Conservation (phyloP, 2,329 filamentous ascomycete genomes). For the Phaeosphaeria sp. region DNA sequence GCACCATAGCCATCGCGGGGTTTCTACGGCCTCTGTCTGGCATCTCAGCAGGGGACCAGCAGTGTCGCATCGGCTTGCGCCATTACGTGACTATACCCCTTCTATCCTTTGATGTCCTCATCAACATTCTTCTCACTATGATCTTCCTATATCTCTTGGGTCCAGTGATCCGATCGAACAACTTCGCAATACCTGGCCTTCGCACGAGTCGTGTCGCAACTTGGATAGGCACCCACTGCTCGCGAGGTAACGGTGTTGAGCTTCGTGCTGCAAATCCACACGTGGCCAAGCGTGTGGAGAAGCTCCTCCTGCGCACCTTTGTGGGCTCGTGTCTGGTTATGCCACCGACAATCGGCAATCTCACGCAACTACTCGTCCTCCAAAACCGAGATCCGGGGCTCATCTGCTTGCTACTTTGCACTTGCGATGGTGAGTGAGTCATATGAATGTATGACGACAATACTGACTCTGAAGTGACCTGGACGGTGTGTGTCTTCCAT, state of each 20-base stretch:
- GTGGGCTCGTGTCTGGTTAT: constrained; percentile 47
- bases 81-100: constrained; percentile 45
- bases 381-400: constrained; percentile 48
- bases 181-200: constrained; percentile 4
- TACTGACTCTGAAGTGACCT: constrained; percentile 38
- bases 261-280: constrained; percentile 21
- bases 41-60: constrained; percentile 37
- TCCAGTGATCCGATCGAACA: constrained; percentile 34
- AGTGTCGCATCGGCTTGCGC: constrained; percentile 51
- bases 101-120: constrained; percentile 46
- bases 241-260: constrained; percentile 4
- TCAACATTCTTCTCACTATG: constrained; percentile 50
- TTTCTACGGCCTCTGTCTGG: constrained; percentile 42
- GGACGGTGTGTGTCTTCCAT: constrained; percentile 42
- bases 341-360: constrained; percentile 49
- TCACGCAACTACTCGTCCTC: constrained; percentile 39
- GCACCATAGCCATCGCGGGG: constrained; percentile 32
- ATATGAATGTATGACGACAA: not conserved
- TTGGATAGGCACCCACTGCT: constrained; percentile 20
- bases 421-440: constrained; percentile 45
- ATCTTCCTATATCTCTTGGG: constrained; percentile 48
- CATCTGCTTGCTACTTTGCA: constrained; percentile 52
- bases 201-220: constrained; percentile 20
- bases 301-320: constrained; percentile 37
- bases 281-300: constrained; percentile 31